Evolutionary conservation across 2,329 filamentous ascomycete genomes (phyloP).

Genomic region (Penicillium sp.): DNA sequence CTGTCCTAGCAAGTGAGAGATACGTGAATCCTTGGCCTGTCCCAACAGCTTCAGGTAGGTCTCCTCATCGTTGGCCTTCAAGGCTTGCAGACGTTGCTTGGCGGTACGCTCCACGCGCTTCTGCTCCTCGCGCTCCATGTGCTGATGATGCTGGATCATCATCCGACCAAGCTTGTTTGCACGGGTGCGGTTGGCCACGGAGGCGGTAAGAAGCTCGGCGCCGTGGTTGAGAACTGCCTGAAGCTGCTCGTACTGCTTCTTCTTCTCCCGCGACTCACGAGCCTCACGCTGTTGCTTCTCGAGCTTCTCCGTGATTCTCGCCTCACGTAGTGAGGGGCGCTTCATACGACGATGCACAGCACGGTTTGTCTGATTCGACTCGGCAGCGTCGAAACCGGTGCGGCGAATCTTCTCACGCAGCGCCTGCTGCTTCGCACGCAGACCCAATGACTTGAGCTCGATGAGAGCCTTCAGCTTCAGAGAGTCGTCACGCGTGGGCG

Average conservation of each 20-base stretch:
- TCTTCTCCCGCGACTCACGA: constrained; percentile 93
- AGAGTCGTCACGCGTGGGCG: constrained; percentile 72
- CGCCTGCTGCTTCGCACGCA: constrained; percentile 85
- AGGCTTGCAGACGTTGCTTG: constrained; percentile 97
- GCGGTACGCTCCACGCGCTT: constrained; percentile 96
- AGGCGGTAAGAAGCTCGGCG: constrained; percentile 71
- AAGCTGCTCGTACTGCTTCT: constrained; percentile 92
- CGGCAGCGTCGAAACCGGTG: constrained; percentile 89
- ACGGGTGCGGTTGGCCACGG: constrained; percentile 69
- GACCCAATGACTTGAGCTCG: constrained; percentile 86
- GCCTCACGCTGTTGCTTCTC: constrained; percentile 98
- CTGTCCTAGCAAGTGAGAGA: constrained; percentile 93
- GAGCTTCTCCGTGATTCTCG: constrained; percentile 95
- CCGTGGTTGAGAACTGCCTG: constrained; percentile 82
- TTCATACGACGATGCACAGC: constrained; percentile 90
- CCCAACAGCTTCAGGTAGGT: constrained; percentile 97
- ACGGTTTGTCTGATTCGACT: constrained; percentile 59
- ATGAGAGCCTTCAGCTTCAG: constrained; percentile 89
- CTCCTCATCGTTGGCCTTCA: constrained; percentile 99
- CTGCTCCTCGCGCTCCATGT: constrained; percentile 99
- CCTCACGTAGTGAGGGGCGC: constrained; percentile 94
- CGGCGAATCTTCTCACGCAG: constrained; percentile 84
- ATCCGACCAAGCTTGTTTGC: constrained; percentile 83
- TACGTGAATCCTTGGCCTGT: constrained; percentile 98
- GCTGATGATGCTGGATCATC: constrained; percentile 87